Percentiles rank a stretch among this genome's conserved stretches.
These are phyloP conservation scores for Penicillium hordei DNA, from an alignment of 2,329 filamentous ascomycete species.

Conservation along the genomic window DNA sequence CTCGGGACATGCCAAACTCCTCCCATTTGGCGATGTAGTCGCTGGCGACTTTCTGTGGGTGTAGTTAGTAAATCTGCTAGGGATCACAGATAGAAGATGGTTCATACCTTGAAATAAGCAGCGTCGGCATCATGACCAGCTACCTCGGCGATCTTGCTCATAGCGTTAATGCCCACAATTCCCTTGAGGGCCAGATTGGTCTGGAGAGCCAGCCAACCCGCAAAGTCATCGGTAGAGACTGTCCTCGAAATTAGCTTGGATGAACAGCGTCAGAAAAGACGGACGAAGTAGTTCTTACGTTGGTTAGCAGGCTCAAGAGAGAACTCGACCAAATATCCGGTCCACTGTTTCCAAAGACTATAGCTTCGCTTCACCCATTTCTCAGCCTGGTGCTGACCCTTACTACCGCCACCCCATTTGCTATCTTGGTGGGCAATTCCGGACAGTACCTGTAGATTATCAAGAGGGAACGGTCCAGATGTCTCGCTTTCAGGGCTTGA, in stretches of 20 bases:
- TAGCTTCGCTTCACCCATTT: slow-evolving; percentile 71
- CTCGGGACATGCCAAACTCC: slow-evolving; percentile 65
- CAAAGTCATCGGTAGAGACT: slow-evolving; percentile 82
- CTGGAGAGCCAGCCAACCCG: slow-evolving; percentile 73
- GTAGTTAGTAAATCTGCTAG: slow-evolving; percentile 6
- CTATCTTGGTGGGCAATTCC: slow-evolving; percentile 61
- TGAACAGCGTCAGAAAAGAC: background rate
- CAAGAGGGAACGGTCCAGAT: slow-evolving; percentile 49
- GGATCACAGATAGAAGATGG: background rate
- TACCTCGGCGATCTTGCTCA: slow-evolving; percentile 67
- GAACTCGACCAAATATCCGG: slow-evolving; percentile 72
- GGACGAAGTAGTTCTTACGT: slow-evolving; percentile 42
- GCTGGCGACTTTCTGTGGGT: slow-evolving; percentile 55
- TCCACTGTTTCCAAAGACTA: slow-evolving; percentile 73
- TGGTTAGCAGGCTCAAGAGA: slow-evolving; percentile 73
- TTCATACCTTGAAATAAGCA: slow-evolving; percentile 55
- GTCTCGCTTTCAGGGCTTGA: slow-evolving; percentile 23
- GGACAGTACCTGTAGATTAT: slow-evolving; percentile 48
- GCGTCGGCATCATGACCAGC: slow-evolving; percentile 59
- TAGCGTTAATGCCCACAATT: slow-evolving; percentile 77
- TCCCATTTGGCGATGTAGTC: slow-evolving; percentile 74
- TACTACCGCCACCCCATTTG: slow-evolving; percentile 56
- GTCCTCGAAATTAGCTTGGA: slow-evolving; percentile 8
- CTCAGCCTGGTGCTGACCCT: slow-evolving; percentile 58
- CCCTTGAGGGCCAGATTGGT: slow-evolving; percentile 82